A percentile compares a stretch with the other conserved stretches of the same genome.
Conservation (phyloP, 1,284 basidiomycete genomes). For the Pyrrhoderma lamaoense region DNA sequence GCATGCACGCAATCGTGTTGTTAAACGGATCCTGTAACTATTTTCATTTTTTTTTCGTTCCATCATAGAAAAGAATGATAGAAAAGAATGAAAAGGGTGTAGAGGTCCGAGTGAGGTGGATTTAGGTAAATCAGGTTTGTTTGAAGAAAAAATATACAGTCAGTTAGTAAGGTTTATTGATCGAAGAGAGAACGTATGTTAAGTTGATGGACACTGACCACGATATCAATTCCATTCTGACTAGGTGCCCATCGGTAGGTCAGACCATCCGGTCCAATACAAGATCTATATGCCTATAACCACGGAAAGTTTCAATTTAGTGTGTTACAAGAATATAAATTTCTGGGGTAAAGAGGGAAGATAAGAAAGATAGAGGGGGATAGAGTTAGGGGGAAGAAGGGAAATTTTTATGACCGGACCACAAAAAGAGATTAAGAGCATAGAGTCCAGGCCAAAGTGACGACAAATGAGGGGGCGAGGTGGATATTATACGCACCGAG, state of each 20-base stretch:
- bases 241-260: slow-evolving; percentile 71
- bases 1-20: slow-evolving; percentile 68
- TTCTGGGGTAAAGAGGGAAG: too few relatives aligned
- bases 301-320: slow-evolving; percentile 18
- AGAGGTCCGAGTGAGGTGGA: not conserved
- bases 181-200: not conserved
- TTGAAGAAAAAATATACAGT: not conserved
- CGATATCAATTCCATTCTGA: slow-evolving; percentile 46
- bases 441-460: too few relatives aligned
- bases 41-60: too few relatives aligned
- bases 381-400: too few relatives aligned
- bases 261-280: slow-evolving; percentile 74
- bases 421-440: too few relatives aligned
- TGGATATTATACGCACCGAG: slow-evolving; percentile 36
- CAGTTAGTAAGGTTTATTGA: slow-evolving; percentile 13
- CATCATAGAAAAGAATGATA: slow-evolving; percentile 15
- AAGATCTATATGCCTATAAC: slow-evolving; percentile 54
- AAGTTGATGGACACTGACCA: slow-evolving; percentile 39
- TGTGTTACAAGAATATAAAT: too few relatives aligned
- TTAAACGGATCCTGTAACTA: slow-evolving; percentile 66
- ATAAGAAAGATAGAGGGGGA: too few relatives aligned
- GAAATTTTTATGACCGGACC: too few relatives aligned
- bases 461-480: too few relatives aligned
- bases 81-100: too few relatives aligned
- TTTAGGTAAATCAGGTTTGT: too few relatives aligned